These are phyloP conservation scores for Alectoria sarmentosa DNA, from an alignment of 495 filamentous ascomycete species.

Conservation along the genomic window DNA sequence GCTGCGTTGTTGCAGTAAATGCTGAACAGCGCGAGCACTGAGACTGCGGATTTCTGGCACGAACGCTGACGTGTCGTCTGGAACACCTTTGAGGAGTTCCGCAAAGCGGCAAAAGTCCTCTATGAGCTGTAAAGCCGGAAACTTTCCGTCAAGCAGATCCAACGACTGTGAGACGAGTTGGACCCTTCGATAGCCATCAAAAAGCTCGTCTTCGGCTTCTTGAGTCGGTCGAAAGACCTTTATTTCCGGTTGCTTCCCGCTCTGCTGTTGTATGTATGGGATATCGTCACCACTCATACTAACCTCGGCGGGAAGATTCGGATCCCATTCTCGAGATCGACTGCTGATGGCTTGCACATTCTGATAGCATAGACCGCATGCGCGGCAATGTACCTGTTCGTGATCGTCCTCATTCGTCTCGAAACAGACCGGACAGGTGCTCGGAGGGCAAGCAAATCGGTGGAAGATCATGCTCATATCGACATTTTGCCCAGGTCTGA, in stretches of 20 bases:
- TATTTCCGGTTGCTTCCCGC: constrained; percentile 13
- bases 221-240: constrained; percentile 15
- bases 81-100: constrained; percentile 21
- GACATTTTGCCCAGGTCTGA: constrained; percentile 26
- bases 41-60: constrained; percentile 14
- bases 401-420: constrained; percentile 18
- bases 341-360: constrained; percentile 20
- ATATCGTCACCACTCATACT: constrained; percentile 16
- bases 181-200: constrained; percentile 21
- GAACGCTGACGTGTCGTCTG: constrained; percentile 21
- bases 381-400: constrained; percentile 13
- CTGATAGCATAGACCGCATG: constrained; percentile 22
- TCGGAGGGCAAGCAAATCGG: constrained; percentile 22
- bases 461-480: constrained; percentile 31
- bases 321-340: constrained; percentile 15
- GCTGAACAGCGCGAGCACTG: constrained; percentile 10
- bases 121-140: constrained; percentile 22
- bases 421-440: constrained; percentile 23
- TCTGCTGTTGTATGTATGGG: constrained; percentile 19
- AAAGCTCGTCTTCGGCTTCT: constrained; percentile 17
- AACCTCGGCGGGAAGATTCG: constrained; percentile 5
- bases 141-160: constrained; percentile 18
- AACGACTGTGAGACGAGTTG: constrained; percentile 24
- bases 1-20: constrained; percentile 16
- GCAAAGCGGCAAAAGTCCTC: constrained; percentile 21